Evolutionary conservation across 2,329 filamentous ascomycete genomes (phyloP), one percentile per base, ranked within the genome.

Genomic region (Chaetomium sp.): DNA sequence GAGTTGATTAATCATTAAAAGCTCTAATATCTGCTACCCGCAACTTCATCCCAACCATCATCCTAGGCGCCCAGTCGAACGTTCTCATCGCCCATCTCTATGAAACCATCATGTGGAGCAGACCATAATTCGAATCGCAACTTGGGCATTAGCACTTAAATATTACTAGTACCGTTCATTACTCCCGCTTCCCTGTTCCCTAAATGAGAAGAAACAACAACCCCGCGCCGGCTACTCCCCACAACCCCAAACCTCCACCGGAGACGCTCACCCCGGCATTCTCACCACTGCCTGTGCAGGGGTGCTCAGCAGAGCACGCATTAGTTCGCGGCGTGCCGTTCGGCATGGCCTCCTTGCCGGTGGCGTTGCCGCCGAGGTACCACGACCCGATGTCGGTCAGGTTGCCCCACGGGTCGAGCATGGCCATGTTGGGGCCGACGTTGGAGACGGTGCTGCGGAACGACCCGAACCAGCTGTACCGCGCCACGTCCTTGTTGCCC

Each of bases 401-500:
- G 66, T 86, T 73, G 50, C 91, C 91, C 19, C 85, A 80, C 50
- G 85, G 79, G 70, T 86, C 87, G 50, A 93, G 79, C 79, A 94
- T 89, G 0, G 87, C 85, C 1, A 83, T 85, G 66, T 92, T 91
- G 1, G 87, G 82, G 0, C 91, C 91, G 6, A 93, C 87, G 69
- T 92, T 93, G 66, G 87, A 90, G 16, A 85, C 84, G 51, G 82
- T 78, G 3, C 85, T 86, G 57, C 90, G 83, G 73, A 93, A 94
- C 3, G 88, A 83, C 45, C 90, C 91, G 71, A 93, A 94, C 77
- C 89, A 91, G 1, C 87, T 86, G 74, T 93, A 93, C 29, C 85
- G 84, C 1, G 81, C 85, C 12, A 93, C 80, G 59, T 83, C 86
- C 12, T 80, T 77, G 63, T 85, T 74, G 1, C 80, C 78, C 74